A percentile compares a stretch with the other conserved stretches of the same genome.
Evolutionary conservation across 345 rosid genomes (phyloP).

Genomic region (Arabis hirsuta): DNA sequence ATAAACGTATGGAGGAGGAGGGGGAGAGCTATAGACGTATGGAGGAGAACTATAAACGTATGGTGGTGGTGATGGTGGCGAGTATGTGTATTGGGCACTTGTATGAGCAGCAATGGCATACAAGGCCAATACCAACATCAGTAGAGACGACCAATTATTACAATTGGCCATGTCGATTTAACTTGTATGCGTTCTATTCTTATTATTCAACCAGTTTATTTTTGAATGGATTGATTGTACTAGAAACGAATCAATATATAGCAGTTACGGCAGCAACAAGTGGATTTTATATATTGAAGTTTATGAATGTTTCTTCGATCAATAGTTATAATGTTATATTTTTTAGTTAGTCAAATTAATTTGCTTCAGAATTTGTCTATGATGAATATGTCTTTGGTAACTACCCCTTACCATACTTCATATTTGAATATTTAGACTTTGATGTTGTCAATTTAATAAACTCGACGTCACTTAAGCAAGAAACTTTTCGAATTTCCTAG

Average conservation of each 20-base stretch:
- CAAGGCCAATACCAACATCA: constrained; percentile 14
- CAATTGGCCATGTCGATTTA: neutral
- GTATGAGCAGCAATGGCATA: constrained; percentile 22
- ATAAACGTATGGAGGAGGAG: neutral
- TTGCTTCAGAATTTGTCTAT: neutral
- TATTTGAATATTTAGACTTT: neutral
- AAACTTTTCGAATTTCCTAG: neutral
- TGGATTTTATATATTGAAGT: neutral
- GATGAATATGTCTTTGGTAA: neutral
- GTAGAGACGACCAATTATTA: neutral
- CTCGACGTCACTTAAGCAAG: neutral
- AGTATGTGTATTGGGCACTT: constrained; percentile 22
- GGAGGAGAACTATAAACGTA: constrained; percentile 4
- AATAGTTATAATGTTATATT: neutral
- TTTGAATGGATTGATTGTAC: neutral
- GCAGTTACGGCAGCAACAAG: neutral
- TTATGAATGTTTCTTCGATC: constrained; percentile 3
- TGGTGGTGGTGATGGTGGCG: constrained; percentile 20
- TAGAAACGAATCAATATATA: neutral
- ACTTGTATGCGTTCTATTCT: neutral
- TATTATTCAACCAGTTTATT: neutral
- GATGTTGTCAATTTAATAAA: constrained; percentile 20
- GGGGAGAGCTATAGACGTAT: neutral
- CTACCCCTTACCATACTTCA: constrained; percentile 11
- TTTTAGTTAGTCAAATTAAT: neutral